These are phyloP conservation scores for Diophrys appendiculata DNA, from an alignment of 73 alveolate genomes.

Conservation along the genomic window DNA sequence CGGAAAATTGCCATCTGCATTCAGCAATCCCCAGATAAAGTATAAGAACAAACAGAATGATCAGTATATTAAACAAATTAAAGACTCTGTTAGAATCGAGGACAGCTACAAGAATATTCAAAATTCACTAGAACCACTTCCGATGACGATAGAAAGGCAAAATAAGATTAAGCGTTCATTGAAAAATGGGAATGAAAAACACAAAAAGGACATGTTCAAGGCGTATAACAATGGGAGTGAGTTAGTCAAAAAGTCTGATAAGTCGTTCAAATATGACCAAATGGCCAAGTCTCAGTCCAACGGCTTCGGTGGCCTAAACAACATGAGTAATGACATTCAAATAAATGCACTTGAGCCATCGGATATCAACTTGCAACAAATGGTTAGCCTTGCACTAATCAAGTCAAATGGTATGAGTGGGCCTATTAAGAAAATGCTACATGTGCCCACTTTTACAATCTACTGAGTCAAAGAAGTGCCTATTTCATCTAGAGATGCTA, in stretches of 20 bases:
- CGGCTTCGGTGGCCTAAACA: constrained; percentile 14
- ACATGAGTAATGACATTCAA: not conserved
- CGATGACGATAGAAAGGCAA: constrained; percentile 18
- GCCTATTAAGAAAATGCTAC: constrained; percentile 55
- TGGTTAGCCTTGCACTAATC: constrained; percentile 47
- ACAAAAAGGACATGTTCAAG: not conserved
- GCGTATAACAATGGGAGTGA: not conserved
- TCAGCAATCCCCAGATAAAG: constrained; percentile 15
- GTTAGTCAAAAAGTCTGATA: not conserved
- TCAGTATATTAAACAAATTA: constrained; percentile 8
- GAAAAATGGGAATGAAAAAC: too few relatives aligned
- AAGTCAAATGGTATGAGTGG: constrained; percentile 47
- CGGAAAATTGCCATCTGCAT: constrained; percentile 16
- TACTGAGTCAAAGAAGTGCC: constrained; percentile 62
- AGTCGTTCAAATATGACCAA: constrained; percentile 5
- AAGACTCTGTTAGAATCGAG: constrained; percentile 6
- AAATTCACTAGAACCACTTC: constrained; percentile 12
- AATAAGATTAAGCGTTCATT: constrained; percentile 2
- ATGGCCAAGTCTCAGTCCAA: constrained; percentile 21
- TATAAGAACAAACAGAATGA: constrained; percentile 4
- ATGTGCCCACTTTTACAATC: constrained; percentile 52
- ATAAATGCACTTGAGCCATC: constrained; percentile 13
- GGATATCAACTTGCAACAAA: constrained; percentile 42
- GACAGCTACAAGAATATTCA: constrained; percentile 10
- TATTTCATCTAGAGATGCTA: constrained; percentile 28